phyloP scores from a whole-genome alignment of 371 early-diverging fungal species.

The Blyttiomyces sp. region DNA sequence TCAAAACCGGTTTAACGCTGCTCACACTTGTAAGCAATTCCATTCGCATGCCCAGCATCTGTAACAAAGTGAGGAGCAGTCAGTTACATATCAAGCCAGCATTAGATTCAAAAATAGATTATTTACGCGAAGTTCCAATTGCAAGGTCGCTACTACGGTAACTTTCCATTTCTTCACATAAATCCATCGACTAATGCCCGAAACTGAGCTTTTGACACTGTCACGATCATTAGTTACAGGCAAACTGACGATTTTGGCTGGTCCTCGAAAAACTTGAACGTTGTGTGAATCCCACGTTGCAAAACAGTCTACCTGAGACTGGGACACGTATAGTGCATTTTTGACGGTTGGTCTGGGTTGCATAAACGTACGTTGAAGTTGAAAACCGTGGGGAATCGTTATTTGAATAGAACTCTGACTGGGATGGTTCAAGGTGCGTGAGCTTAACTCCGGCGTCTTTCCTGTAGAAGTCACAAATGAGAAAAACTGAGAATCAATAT shows the following conservation, averaged over 20 bases:
- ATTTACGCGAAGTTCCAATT: conserved; percentile 45
- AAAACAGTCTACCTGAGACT: conserved; percentile 19
- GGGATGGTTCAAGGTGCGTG: too few relatives aligned
- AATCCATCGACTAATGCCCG: conserved; percentile 38
- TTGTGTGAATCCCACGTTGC: conserved; percentile 11
- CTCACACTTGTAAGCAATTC: conserved; percentile 27
- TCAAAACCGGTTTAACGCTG: conserved; percentile 40
- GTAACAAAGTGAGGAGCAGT: background rate
- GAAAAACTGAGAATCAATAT: too few relatives aligned
- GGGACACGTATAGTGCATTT: conserved; percentile 10
- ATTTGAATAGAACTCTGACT: too few relatives aligned
- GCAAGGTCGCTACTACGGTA: conserved; percentile 33
- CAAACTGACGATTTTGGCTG: conserved; percentile 1
- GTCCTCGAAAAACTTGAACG: conserved; percentile 12
- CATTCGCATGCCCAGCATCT: conserved; percentile 36
- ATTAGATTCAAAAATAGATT: too few relatives aligned
- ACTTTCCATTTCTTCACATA: conserved; percentile 36
- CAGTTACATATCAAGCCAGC: too few relatives aligned
- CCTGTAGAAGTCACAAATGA: too few relatives aligned
- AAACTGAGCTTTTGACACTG: conserved; percentile 4
- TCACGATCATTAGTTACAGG: background rate
- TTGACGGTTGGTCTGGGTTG: conserved; percentile 11
- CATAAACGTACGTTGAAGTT: conserved; percentile 7
- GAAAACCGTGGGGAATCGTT: conserved; percentile 24
- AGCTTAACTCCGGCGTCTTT: too few relatives aligned